A percentile compares a stretch with the other conserved stretches of the same genome.
Conservation (phyloP, 352 stramenopile genomes). For the Pythium rishiriense region DNA sequence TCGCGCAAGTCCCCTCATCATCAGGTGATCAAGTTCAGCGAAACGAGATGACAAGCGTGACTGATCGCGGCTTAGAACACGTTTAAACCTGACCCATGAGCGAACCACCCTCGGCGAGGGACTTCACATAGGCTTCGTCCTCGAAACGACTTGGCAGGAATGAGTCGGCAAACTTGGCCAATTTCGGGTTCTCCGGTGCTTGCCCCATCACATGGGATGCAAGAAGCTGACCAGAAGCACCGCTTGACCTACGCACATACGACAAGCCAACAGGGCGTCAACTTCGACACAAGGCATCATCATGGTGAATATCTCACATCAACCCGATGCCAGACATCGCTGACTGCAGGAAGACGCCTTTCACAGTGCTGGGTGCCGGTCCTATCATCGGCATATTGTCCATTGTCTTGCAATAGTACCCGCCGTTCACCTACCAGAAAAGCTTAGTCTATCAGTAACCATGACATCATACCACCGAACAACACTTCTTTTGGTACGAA, state of each 20-base stretch:
- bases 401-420: slow-evolving; percentile 82
- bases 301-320: slow-evolving; percentile 50
- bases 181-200: slow-evolving; percentile 37
- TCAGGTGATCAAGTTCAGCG: no score
- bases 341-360: slow-evolving; percentile 67
- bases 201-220: slow-evolving; percentile 65
- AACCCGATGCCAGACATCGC: slow-evolving; percentile 73
- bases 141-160: slow-evolving; percentile 73
- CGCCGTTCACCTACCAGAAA: slow-evolving; percentile 53
- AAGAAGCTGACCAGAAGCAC: slow-evolving; percentile 63
- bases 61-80: neutral
- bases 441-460: neutral
- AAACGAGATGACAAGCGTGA: no score
- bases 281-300: no score
- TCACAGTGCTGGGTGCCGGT: slow-evolving; percentile 51
- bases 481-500: slow-evolving; percentile 15
- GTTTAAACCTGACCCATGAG: slow-evolving; percentile 60
- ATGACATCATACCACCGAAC: neutral
- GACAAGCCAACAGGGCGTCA: neutral
- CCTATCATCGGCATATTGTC: slow-evolving; percentile 79
- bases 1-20: no score
- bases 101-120: slow-evolving; percentile 45
- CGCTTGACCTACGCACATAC: slow-evolving; percentile 47
- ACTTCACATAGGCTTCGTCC: slow-evolving; percentile 54
- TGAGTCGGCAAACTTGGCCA: slow-evolving; percentile 48